Percentiles rank a stretch among this genome's conserved stretches.
Evolutionary conservation across 2,329 filamentous ascomycete genomes (phyloP).

Genomic region (Daldinia sp.): DNA sequence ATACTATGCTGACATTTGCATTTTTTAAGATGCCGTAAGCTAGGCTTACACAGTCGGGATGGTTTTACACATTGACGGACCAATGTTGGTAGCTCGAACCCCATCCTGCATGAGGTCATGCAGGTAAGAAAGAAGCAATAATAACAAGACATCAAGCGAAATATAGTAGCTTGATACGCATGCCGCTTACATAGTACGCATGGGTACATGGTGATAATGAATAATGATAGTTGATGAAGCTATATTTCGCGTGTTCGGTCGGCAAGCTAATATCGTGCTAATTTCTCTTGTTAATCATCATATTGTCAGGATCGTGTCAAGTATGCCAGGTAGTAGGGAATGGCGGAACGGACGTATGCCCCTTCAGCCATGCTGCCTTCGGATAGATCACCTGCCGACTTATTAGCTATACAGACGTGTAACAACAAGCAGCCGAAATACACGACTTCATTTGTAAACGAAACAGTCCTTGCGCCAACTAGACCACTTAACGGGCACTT

Average conservation of each 20-base stretch:
- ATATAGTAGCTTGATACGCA: slow-evolving; percentile 31
- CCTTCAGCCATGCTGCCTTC: slow-evolving; percentile 21
- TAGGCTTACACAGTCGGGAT: slow-evolving; percentile 14
- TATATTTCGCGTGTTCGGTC: slow-evolving; percentile 5
- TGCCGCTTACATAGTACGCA: slow-evolving; percentile 29
- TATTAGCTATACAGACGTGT: slow-evolving; percentile 14
- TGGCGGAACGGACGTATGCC: slow-evolving; percentile 11
- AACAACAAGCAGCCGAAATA: slow-evolving; percentile 9
- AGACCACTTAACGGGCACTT: neutral
- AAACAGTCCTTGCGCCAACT: neutral
- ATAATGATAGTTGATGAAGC: slow-evolving; percentile 2
- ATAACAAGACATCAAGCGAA: slow-evolving; percentile 17
- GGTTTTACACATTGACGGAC: slow-evolving; percentile 2
- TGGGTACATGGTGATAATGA: slow-evolving; percentile 3
- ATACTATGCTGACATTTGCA: slow-evolving; percentile 27
- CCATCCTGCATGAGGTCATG: slow-evolving; percentile 33
- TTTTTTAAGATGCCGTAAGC: slow-evolving; percentile 31
- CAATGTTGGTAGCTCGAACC: slow-evolving; percentile 29
- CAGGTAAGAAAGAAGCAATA: slow-evolving; percentile 35
- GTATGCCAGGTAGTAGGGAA: neutral
- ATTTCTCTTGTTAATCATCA: neutral
- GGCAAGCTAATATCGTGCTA: slow-evolving; percentile 5
- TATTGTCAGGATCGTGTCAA: neutral
- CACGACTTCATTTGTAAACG: slow-evolving; percentile 7
- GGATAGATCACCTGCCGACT: slow-evolving; percentile 26